A percentile compares a stretch with the other conserved stretches of the same genome.
Conservation (phyloP, 495 filamentous ascomycete genomes). For the Lepraria neglecta region DNA sequence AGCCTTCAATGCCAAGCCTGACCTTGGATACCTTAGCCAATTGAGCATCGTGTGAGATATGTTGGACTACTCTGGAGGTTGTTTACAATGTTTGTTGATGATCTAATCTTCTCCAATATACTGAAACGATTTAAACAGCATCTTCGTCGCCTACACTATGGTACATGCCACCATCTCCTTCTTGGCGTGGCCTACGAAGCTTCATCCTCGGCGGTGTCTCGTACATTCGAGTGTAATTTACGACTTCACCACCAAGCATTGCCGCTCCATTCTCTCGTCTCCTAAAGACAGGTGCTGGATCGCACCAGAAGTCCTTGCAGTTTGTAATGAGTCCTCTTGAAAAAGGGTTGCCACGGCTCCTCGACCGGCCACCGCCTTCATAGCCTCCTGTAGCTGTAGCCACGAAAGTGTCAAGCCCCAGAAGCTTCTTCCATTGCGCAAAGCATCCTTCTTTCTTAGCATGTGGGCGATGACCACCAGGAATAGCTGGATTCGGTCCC, state of each 20-base stretch:
- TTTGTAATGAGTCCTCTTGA: constrained; percentile 75
- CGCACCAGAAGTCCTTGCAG: constrained; percentile 95
- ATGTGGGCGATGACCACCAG: constrained; percentile 36
- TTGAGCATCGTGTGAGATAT: no score
- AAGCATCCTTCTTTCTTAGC: constrained; percentile 57
- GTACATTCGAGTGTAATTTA: constrained; percentile 88
- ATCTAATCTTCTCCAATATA: no score
- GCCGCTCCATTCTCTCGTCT: constrained; percentile 59
- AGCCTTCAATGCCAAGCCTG: no score
- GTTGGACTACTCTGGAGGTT: no score
- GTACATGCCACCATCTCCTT: constrained; percentile 28
- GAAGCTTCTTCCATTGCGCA: constrained; percentile 70
- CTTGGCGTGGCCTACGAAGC: constrained; percentile 31
- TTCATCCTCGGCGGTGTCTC: constrained; percentile 68
- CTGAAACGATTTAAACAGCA: constrained; percentile 21
- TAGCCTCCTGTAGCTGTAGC: constrained; percentile 65
- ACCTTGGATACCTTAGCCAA: not conserved
- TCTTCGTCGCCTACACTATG: constrained; percentile 36
- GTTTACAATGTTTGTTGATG: no score
- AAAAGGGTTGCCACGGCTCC: constrained; percentile 68
- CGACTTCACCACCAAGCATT: constrained; percentile 65
- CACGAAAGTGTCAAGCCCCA: constrained; percentile 89
- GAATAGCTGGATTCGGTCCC: constrained; percentile 42
- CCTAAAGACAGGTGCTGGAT: constrained; percentile 75
- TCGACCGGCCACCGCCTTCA: constrained; percentile 43